Evolutionary conservation across 192 early-diverging fungal species (phyloP).

Genomic region (Chytriomyces hyalinus): DNA sequence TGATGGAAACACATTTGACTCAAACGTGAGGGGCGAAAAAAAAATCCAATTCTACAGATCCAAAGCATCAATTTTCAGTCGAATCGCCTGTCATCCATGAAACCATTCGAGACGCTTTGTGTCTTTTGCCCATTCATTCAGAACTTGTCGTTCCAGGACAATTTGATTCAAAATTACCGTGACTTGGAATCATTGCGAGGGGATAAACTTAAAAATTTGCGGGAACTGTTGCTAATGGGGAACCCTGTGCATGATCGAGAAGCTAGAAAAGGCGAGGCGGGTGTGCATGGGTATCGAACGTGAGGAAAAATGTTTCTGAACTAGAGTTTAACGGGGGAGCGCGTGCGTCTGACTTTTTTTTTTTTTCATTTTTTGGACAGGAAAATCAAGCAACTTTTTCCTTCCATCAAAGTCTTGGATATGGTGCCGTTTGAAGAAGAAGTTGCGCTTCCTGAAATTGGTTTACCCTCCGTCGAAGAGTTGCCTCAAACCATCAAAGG

Average conservation of each 20-base stretch:
- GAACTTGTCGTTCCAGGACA: constrained; percentile 49
- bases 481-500: constrained; percentile 37
- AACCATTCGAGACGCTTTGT: constrained; percentile 39
- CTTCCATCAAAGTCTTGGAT: constrained; percentile 46
- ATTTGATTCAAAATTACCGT: constrained; percentile 33
- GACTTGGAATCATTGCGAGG: constrained; percentile 48
- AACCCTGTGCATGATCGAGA: constrained; percentile 46
- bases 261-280: constrained; percentile 42
- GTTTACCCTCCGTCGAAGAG: constrained; percentile 29
- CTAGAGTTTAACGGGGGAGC: not conserved
- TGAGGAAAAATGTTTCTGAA: constrained; percentile 10
- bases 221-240: constrained; percentile 42
- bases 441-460: constrained; percentile 35
- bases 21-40: not conserved
- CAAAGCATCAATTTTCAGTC: constrained; percentile 43
- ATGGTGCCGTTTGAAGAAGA: constrained; percentile 47
- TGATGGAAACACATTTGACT: not conserved
- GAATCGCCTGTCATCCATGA: constrained; percentile 36
- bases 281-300: constrained; percentile 36
- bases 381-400: constrained; percentile 51
- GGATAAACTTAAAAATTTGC: constrained; percentile 35
- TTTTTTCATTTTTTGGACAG: constrained; percentile 18
- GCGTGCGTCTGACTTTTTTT: constrained; percentile 5
- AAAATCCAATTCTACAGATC: constrained; percentile 30
- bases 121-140: constrained; percentile 41